These are phyloP conservation scores for Komagataella pseudopastoris DNA, from an alignment of 805 yeast species.

Conservation along the genomic window DNA sequence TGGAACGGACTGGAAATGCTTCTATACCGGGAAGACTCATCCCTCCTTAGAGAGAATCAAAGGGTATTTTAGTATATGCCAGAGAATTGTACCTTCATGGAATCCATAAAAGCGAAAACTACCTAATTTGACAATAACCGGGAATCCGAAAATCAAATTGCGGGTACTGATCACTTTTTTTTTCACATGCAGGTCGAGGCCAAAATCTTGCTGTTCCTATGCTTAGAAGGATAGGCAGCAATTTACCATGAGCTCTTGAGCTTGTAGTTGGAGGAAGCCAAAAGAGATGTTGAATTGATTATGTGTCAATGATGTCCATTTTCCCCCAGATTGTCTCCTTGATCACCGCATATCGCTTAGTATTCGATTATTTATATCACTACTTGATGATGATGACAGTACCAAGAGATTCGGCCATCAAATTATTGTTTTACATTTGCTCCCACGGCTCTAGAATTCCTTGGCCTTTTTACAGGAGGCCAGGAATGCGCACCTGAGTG, in stretches of 20 bases:
- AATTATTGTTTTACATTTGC: not conserved
- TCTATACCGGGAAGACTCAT: conserved; percentile 24
- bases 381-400: not conserved
- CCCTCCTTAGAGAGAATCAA: conserved; percentile 21
- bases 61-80: conserved; percentile 40
- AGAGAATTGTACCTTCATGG: conserved; percentile 44
- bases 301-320: not conserved
- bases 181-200: not conserved
- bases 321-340: too few species aligned
- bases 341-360: too few species aligned
- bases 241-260: not conserved
- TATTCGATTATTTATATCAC: too few species aligned
- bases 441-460: not conserved
- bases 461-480: not conserved
- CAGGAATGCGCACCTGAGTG: not conserved
- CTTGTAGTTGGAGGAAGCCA: not conserved
- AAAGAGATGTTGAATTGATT: not conserved
- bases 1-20: conserved; percentile 23
- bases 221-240: not conserved
- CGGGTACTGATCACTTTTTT: not conserved
- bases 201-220: not conserved
- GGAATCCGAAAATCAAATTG: not conserved
- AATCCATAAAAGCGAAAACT: not conserved
- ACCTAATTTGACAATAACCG: not conserved
- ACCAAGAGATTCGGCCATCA: not conserved